phyloP scores from a whole-genome alignment of 2,329 filamentous ascomycete species.

The Coleophoma cylindrospora region DNA sequence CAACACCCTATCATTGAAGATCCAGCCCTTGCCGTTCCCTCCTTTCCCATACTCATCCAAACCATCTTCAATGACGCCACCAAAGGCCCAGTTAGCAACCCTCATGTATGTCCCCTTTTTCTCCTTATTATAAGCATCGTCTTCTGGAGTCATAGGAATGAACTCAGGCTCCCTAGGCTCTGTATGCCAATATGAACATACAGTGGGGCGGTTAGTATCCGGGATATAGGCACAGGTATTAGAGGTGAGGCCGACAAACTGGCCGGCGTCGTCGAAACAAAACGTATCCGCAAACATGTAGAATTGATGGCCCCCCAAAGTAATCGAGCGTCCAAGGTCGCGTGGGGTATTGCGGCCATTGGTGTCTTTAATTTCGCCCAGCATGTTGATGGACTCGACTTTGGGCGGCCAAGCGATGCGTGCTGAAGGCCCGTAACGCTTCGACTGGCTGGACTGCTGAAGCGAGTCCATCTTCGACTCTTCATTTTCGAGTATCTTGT shows the following conservation, averaged over 20 bases:
- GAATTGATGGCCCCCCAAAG: background rate
- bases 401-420: background rate
- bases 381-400: background rate
- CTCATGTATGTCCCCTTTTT: slow-evolving; percentile 1
- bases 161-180: slow-evolving; percentile 2
- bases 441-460: too few relatives aligned
- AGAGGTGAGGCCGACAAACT: slow-evolving; percentile 1
- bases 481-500: too few relatives aligned
- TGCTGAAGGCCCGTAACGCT: background rate
- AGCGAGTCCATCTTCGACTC: too few relatives aligned
- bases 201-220: background rate
- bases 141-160: background rate
- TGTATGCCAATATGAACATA: slow-evolving; percentile 2
- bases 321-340: slow-evolving; percentile 1
- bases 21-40: slow-evolving; percentile 1
- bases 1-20: slow-evolving; percentile 1
- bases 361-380: background rate
- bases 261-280: background rate
- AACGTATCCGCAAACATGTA: slow-evolving; percentile 4
- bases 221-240: slow-evolving; percentile 3
- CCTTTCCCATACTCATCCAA: slow-evolving; percentile 1
- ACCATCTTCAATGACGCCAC: slow-evolving; percentile 2
- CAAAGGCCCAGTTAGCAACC: slow-evolving; percentile 4
- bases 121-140: slow-evolving; percentile 1
- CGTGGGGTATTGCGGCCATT: slow-evolving; percentile 1